Conservation (phyloP, 2,329 filamentous ascomycete genomes). For the Camptophora hylomeconis region DNA sequence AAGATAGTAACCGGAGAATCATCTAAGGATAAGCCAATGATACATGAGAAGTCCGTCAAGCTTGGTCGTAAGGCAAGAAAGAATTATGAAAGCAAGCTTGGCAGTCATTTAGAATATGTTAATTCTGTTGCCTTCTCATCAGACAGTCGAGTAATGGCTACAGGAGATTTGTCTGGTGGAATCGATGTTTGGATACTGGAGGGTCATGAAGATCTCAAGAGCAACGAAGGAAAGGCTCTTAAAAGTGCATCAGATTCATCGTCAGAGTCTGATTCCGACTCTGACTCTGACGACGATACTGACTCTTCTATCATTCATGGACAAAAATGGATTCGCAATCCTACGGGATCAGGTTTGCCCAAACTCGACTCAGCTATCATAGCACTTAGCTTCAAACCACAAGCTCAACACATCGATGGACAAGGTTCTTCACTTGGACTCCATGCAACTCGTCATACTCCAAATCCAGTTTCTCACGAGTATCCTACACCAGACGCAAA, state of each 20-base stretch:
- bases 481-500: slow-evolving; percentile 40
- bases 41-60: slow-evolving; percentile 31
- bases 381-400: slow-evolving; percentile 53
- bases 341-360: slow-evolving; percentile 54
- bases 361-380: slow-evolving; percentile 53
- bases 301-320: slow-evolving; percentile 39
- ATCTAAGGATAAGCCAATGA: slow-evolving; percentile 28
- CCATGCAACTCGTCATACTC: slow-evolving; percentile 37
- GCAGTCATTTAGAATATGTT: slow-evolving; percentile 68
- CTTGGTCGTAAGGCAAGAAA: slow-evolving; percentile 30
- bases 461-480: slow-evolving; percentile 43
- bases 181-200: slow-evolving; percentile 75
- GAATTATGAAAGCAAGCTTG: slow-evolving; percentile 21
- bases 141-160: slow-evolving; percentile 66
- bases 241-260: slow-evolving; percentile 7
- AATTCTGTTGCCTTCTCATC: slow-evolving; percentile 64
- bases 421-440: slow-evolving; percentile 23
- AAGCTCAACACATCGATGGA: slow-evolving; percentile 17
- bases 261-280: slow-evolving; percentile 9
- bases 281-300: slow-evolving; percentile 35
- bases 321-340: slow-evolving; percentile 64
- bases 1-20: slow-evolving; percentile 31
- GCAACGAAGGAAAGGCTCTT: slow-evolving; percentile 21
- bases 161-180: slow-evolving; percentile 70
- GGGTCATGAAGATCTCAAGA: slow-evolving; percentile 37